Conservation (phyloP, 352 stramenopile genomes). For the Hyaloperonospora brassicae region DNA sequence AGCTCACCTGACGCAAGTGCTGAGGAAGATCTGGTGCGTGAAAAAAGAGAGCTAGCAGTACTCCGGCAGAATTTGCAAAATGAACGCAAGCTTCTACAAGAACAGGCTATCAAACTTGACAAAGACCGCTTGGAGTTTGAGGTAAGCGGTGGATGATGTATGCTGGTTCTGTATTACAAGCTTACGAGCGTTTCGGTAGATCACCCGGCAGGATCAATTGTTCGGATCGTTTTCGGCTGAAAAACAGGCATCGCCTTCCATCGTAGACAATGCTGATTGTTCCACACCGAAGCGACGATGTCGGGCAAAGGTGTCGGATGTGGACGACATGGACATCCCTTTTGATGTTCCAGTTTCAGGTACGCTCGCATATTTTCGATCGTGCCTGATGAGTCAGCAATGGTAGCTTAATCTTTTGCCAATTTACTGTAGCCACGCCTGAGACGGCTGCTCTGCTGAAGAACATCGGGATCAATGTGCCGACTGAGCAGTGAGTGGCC, state of each 20-base stretch:
- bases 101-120: constrained; percentile 49
- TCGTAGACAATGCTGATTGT: constrained; percentile 7
- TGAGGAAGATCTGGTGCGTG: constrained; percentile 29
- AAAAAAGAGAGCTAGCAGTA: constrained; percentile 29
- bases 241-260: constrained; percentile 7
- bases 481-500: constrained; percentile 19
- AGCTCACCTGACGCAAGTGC: constrained; percentile 19
- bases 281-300: constrained; percentile 15
- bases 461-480: constrained; percentile 38
- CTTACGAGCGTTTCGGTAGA: constrained; percentile 19
- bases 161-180: neutral
- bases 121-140: constrained; percentile 56
- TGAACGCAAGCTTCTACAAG: constrained; percentile 36
- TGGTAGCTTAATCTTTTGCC: neutral
- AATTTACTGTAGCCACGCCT: constrained; percentile 28
- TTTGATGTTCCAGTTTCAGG: constrained; percentile 39
- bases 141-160: constrained; percentile 28
- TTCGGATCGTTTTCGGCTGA: constrained; percentile 11
- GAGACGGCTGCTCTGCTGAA: constrained; percentile 32
- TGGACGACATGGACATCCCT: constrained; percentile 17
- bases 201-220: constrained; percentile 33
- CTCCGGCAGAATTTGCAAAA: constrained; percentile 34
- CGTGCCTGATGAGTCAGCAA: neutral
- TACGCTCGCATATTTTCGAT: constrained; percentile 10
- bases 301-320: constrained; percentile 12